Evolutionary conservation across 2,329 filamentous ascomycete genomes (phyloP).

Genomic region (Colletotrichum liaoningense): DNA sequence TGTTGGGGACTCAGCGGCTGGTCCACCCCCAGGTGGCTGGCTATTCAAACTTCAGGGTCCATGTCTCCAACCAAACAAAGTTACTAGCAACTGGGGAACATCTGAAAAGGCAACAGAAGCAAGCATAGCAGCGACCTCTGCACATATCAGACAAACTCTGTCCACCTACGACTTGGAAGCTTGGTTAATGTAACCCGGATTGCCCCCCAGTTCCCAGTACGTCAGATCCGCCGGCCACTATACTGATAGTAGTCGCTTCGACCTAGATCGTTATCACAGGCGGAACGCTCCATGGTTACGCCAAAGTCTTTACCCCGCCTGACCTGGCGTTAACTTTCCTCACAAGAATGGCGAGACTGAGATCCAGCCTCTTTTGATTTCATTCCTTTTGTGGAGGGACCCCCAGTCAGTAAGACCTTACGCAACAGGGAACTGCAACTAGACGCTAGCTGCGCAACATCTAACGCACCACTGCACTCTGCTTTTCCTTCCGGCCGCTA

Average conservation of each 20-base stretch:
- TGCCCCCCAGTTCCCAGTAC: not conserved
- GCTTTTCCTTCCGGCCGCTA: conserved; percentile 1
- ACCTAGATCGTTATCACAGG: not conserved
- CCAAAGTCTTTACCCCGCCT: not conserved
- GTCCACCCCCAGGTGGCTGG: conserved; percentile 1
- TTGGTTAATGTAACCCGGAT: conserved; percentile 10
- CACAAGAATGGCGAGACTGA: not conserved
- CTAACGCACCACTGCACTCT: conserved; percentile 11
- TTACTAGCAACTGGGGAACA: not conserved
- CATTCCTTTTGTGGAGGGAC: not conserved
- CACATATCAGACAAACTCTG: conserved; percentile 22
- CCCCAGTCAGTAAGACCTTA: not conserved
- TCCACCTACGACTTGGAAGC: conserved; percentile 25
- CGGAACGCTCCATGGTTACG: not conserved
- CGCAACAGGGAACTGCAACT: not conserved
- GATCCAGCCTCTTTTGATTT: not conserved
- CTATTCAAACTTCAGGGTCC: not conserved
- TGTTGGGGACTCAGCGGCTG: not conserved
- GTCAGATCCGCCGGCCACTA: not conserved
- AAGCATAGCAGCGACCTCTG: conserved; percentile 5
- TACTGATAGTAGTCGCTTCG: not conserved
- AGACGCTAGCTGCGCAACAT: conserved; percentile 21
- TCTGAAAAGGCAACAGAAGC: conserved; percentile 11
- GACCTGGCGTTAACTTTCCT: not conserved
- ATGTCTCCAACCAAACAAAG: not conserved